Percentiles rank a stretch among this genome's conserved stretches.
phyloP scores from a whole-genome alignment of 1,139 yeast genomes.

The Nakaseomyces delphensis region DNA sequence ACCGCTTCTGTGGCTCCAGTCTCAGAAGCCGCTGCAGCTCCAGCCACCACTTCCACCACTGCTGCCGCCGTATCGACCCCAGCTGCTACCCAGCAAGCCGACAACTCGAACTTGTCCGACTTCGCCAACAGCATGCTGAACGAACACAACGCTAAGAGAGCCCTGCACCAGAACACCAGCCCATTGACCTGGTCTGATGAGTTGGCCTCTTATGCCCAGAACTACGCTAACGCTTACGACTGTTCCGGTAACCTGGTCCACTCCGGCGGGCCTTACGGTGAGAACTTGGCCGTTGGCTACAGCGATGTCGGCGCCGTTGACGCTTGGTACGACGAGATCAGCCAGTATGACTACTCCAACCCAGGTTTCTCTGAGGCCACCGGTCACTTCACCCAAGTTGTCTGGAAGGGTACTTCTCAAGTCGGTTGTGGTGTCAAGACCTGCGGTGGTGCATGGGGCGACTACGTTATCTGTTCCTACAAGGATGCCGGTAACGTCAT shows the following conservation, averaged over 20 bases:
- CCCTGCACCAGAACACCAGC: slow-evolving; percentile 47
- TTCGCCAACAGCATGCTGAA: slow-evolving; percentile 38
- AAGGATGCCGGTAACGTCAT: slow-evolving; percentile 49
- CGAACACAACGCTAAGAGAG: slow-evolving; percentile 48
- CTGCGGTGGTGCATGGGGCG: slow-evolving; percentile 41
- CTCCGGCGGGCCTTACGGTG: slow-evolving; percentile 56
- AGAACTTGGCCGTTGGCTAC: slow-evolving; percentile 50
- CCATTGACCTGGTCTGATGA: slow-evolving; percentile 42
- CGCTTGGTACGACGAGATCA: slow-evolving; percentile 59
- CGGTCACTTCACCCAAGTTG: slow-evolving; percentile 58
- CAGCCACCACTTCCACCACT: slow-evolving; percentile 13
- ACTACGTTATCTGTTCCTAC: slow-evolving; percentile 64
- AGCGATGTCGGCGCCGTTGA: slow-evolving; percentile 41
- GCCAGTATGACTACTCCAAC: slow-evolving; percentile 39
- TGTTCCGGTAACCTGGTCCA: slow-evolving; percentile 50
- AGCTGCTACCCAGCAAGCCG: slow-evolving; percentile 14
- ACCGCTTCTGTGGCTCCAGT: slow-evolving; percentile 16
- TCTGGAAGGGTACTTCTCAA: slow-evolving; percentile 51
- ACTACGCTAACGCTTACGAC: slow-evolving; percentile 42
- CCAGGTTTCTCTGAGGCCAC: slow-evolving; percentile 36
- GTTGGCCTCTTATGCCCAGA: slow-evolving; percentile 36
- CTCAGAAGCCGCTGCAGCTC: slow-evolving; percentile 16
- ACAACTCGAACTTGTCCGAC: slow-evolving; percentile 20
- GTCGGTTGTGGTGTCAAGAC: slow-evolving; percentile 55
- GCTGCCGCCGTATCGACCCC: slow-evolving; percentile 21